Conservation (phyloP, 2,329 filamentous ascomycete species). For the Fusarium luffae region DNA sequence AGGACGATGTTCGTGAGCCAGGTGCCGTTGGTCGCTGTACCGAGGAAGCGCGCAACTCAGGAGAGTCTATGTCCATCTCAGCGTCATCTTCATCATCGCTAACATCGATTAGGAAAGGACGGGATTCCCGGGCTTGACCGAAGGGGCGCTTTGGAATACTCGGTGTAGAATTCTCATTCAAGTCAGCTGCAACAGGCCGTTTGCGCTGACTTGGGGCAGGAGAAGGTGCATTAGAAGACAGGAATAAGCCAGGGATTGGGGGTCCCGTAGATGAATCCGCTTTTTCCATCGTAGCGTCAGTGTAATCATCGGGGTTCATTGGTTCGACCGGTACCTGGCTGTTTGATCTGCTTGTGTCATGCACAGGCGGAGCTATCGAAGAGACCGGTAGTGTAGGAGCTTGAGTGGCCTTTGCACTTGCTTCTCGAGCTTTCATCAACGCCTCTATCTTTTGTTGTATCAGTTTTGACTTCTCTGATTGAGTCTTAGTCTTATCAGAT, state of each 20-base stretch:
- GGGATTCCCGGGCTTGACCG: slow-evolving; percentile 66
- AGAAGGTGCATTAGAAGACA: slow-evolving; percentile 47
- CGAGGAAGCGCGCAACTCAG: slow-evolving; percentile 55
- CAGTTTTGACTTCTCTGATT: slow-evolving; percentile 77
- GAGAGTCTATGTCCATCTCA: slow-evolving; percentile 74
- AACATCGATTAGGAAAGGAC: slow-evolving; percentile 82
- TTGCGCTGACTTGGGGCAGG: slow-evolving; percentile 47
- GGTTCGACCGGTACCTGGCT: slow-evolving; percentile 5
- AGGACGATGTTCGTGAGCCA: slow-evolving; percentile 51
- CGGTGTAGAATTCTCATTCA: slow-evolving; percentile 65
- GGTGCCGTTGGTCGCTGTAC: slow-evolving; percentile 48
- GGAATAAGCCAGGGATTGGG: slow-evolving; percentile 53
- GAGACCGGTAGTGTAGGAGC: neutral
- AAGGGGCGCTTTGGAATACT: slow-evolving; percentile 68
- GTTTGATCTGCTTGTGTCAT: slow-evolving; percentile 10
- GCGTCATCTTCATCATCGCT: slow-evolving; percentile 78
- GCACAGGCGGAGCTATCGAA: slow-evolving; percentile 2
- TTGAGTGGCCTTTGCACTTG: slow-evolving; percentile 47
- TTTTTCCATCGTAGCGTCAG: slow-evolving; percentile 2
- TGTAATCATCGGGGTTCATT: slow-evolving; percentile 9
- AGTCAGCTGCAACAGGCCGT: slow-evolving; percentile 72
- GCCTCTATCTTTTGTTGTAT: slow-evolving; percentile 83
- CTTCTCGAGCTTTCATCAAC: slow-evolving; percentile 69
- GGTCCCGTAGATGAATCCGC: slow-evolving; percentile 30
- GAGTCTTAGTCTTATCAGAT: slow-evolving; percentile 38